phyloP scores from a whole-genome alignment of 106 monocot genomes.

The Hemerocallis citrina region DNA sequence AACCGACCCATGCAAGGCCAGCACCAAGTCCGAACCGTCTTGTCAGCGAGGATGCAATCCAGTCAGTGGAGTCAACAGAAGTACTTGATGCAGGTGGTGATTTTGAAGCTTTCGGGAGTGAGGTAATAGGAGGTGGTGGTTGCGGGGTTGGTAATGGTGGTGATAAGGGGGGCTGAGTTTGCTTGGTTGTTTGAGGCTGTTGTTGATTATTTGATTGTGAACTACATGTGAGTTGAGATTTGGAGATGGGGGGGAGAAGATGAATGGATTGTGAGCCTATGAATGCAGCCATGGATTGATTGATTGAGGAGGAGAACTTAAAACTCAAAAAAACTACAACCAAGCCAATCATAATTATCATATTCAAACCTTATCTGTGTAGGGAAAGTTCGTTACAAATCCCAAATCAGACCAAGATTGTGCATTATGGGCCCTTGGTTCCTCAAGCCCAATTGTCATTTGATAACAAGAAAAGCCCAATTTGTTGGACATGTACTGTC shows the following conservation, averaged over 20 bases:
- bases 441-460: no score
- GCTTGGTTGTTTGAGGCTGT: conserved; percentile 6
- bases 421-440: no score
- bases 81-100: neutral
- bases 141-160: neutral
- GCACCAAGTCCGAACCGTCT: conserved; percentile 89
- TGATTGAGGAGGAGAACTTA: no score
- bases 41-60: conserved; percentile 75
- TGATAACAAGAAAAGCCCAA: no score
- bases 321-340: no score
- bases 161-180: neutral
- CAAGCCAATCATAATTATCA: no score
- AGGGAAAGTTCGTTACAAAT: no score
- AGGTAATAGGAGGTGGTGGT: neutral
- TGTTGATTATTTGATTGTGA: neutral
- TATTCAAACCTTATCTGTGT: no score
- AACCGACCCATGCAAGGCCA: conserved; percentile 89
- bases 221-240: conserved; percentile 10
- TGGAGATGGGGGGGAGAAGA: conserved; percentile 4
- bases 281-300: conserved; percentile 10
- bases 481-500: no score
- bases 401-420: no score
- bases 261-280: conserved; percentile 3
- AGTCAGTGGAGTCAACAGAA: conserved; percentile 67
- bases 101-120: no score